Conservation (phyloP, 768 basidiomycete species). For the Paxillus rubicundulus region DNA sequence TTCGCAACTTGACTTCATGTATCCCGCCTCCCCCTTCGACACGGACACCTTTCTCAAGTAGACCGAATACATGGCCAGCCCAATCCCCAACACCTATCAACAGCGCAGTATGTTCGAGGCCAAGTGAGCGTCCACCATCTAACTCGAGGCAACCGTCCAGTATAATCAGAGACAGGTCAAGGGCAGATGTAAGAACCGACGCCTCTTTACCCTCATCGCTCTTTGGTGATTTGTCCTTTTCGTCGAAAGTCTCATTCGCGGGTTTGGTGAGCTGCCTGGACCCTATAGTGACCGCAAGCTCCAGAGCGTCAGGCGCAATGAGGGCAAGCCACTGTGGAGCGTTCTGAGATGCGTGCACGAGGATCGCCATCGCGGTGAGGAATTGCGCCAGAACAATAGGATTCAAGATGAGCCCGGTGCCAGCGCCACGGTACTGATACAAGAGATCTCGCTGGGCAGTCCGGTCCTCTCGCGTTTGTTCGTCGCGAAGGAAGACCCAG, state of each 20-base stretch:
- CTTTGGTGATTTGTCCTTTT: slow-evolving; percentile 23
- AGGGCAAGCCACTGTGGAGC: slow-evolving; percentile 79
- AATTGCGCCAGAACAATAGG: slow-evolving; percentile 75
- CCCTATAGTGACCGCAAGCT: slow-evolving; percentile 80
- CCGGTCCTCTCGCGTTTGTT: slow-evolving; percentile 71
- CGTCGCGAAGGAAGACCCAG: slow-evolving; percentile 90
- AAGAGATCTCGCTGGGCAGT: slow-evolving; percentile 55
- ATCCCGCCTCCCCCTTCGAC: slow-evolving; percentile 64
- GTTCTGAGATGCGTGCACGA: slow-evolving; percentile 81
- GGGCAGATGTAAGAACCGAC: slow-evolving; percentile 65
- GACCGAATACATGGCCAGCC: slow-evolving; percentile 65
- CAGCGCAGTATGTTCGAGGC: slow-evolving; percentile 71
- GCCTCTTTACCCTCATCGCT: slow-evolving; percentile 53
- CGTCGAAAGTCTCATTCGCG: slow-evolving; percentile 30
- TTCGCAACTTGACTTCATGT: slow-evolving; percentile 58
- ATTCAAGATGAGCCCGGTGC: slow-evolving; percentile 80
- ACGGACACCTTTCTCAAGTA: slow-evolving; percentile 61
- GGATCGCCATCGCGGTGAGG: slow-evolving; percentile 69
- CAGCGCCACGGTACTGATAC: slow-evolving; percentile 64
- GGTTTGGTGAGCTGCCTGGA: slow-evolving; percentile 55
- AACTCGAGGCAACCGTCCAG: slow-evolving; percentile 73
- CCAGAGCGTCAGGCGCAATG: slow-evolving; percentile 77
- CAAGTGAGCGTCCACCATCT: slow-evolving; percentile 73
- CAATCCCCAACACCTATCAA: slow-evolving; percentile 77
- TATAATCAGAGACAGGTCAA: slow-evolving; percentile 76